Conservation (phyloP, 1,139 yeast genomes). For the Hanseniaspora sp. region DNA sequence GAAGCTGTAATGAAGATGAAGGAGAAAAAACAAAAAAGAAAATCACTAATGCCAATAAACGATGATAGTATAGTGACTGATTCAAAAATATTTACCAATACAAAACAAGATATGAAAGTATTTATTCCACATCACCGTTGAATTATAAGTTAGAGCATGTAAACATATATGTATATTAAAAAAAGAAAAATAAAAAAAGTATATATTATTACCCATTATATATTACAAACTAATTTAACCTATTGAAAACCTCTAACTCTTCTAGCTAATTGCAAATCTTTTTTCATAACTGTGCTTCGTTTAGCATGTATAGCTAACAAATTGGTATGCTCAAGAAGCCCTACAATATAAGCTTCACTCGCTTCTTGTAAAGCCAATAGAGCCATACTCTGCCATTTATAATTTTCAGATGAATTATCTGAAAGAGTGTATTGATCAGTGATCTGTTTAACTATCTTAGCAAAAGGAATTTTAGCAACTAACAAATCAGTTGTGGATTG, state of each 20-base stretch:
- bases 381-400: slow-evolving; percentile 87
- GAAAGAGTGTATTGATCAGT: slow-evolving; percentile 48
- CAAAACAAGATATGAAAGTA: not conserved
- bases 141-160: not conserved
- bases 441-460: slow-evolving; percentile 67
- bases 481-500: slow-evolving; percentile 71
- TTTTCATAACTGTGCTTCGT: slow-evolving; percentile 87
- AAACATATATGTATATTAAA: too few species aligned
- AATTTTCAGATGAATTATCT: slow-evolving; percentile 33
- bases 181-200: not conserved
- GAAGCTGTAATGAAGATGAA: slow-evolving; percentile 10
- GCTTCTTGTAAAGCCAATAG: slow-evolving; percentile 86
- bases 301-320: slow-evolving; percentile 87
- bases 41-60: not conserved
- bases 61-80: not conserved
- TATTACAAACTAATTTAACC: slow-evolving; percentile 14
- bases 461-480: slow-evolving; percentile 80
- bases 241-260: slow-evolving; percentile 54
- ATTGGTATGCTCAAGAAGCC: slow-evolving; percentile 80
- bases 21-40: slow-evolving; percentile 1
- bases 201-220: not conserved
- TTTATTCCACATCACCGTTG: slow-evolving; percentile 12
- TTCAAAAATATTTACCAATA: too few species aligned
- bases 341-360: slow-evolving; percentile 77
- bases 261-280: slow-evolving; percentile 83